phyloP scores from a whole-genome alignment of 2,329 filamentous ascomycete species.

The Fusarium sterilihyphosum region DNA sequence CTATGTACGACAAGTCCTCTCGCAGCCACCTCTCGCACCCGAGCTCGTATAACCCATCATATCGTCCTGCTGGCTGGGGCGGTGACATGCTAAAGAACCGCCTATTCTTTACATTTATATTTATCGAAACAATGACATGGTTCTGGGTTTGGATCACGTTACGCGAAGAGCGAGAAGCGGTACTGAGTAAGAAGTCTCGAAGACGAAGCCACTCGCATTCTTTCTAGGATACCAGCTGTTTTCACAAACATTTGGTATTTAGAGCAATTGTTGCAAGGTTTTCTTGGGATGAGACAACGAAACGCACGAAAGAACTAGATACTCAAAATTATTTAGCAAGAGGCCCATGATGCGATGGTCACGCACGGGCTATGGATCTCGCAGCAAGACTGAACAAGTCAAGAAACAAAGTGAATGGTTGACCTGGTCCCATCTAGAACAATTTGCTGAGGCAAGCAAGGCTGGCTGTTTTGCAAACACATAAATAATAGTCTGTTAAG shows the following conservation, averaged over 20 bases:
- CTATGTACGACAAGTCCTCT: conserved; percentile 53
- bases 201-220: conserved; percentile 39
- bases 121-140: conserved; percentile 85
- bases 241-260: not conserved
- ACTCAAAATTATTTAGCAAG: not conserved
- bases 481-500: conserved; percentile 18
- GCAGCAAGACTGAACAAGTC: not conserved
- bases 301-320: not conserved
- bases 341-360: no score
- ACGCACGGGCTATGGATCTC: not conserved
- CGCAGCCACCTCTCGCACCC: conserved; percentile 38
- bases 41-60: conserved; percentile 48
- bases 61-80: conserved; percentile 57
- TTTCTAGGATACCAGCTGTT: not conserved
- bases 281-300: not conserved
- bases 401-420: not conserved
- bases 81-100: conserved; percentile 82
- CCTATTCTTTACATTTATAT: conserved; percentile 84
- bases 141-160: conserved; percentile 84
- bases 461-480: not conserved
- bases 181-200: conserved; percentile 53
- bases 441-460: not conserved
- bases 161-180: conserved; percentile 67
- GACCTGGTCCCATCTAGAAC: not conserved
- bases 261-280: not conserved